Conservation (phyloP, 441 rosid species). For the Brassica balearica region DNA sequence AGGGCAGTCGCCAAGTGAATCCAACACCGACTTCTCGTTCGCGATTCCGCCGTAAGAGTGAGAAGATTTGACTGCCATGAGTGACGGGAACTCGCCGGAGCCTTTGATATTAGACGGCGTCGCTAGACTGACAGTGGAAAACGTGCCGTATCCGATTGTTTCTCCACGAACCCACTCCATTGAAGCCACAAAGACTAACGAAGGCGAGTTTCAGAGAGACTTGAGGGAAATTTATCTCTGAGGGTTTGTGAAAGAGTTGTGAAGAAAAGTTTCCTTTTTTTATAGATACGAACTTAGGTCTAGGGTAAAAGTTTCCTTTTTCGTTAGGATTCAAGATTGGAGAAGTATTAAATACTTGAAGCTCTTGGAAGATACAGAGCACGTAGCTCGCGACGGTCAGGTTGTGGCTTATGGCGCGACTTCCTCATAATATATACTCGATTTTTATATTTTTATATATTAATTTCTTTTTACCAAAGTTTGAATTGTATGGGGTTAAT, state of each 20-base stretch:
- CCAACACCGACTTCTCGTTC: slow-evolving; percentile 62
- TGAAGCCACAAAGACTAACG: not conserved
- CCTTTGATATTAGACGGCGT: slow-evolving; percentile 11
- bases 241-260: slow-evolving; percentile 2
- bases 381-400: slow-evolving; percentile 37
- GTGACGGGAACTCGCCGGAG: slow-evolving; percentile 34
- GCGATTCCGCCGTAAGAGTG: slow-evolving; percentile 44
- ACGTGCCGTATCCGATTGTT: slow-evolving; percentile 72
- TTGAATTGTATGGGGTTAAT: slow-evolving; percentile 23
- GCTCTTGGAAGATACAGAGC: slow-evolving; percentile 13
- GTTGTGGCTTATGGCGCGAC: slow-evolving; percentile 23
- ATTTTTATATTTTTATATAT: not conserved
- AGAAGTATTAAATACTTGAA: slow-evolving; percentile 14
- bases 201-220: slow-evolving; percentile 6
- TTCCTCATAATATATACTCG: slow-evolving; percentile 34
- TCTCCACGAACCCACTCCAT: slow-evolving; percentile 94
- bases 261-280: slow-evolving; percentile 15
- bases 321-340: not conserved
- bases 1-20: slow-evolving; percentile 52
- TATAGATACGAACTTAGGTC: slow-evolving; percentile 12
- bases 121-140: slow-evolving; percentile 62
- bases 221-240: not conserved
- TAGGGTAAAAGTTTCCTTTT: slow-evolving; percentile 7
- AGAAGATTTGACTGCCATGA: slow-evolving; percentile 75
- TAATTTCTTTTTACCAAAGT: not conserved